phyloP scores from a whole-genome alignment of 139 green algal species.

The Ulvella scutata region DNA sequence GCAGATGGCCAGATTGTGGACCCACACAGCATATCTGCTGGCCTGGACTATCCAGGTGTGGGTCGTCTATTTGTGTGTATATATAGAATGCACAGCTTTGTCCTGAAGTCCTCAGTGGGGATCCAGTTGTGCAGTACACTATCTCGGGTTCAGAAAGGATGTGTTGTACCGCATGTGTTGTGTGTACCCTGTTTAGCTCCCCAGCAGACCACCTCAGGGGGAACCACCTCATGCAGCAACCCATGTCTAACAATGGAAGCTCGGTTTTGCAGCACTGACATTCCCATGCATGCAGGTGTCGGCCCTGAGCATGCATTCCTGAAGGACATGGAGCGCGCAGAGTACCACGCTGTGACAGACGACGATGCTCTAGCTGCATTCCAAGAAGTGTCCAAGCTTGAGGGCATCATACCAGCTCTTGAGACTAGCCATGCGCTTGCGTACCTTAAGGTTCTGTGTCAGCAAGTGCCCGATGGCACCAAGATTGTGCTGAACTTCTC shows the following conservation, averaged over 20 bases:
- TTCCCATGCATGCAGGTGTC: no score
- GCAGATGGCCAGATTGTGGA: slow-evolving; percentile 94
- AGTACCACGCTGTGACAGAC: slow-evolving; percentile 93
- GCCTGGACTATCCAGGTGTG: slow-evolving; percentile 95
- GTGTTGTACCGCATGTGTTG: no score
- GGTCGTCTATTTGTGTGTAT: no score
- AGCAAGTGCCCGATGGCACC: slow-evolving; percentile 55
- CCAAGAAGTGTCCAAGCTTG: slow-evolving; percentile 55
- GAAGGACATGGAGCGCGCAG: slow-evolving; percentile 78
- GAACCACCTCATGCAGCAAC: no score
- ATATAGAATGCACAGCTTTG: no score
- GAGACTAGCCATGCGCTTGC: slow-evolving; percentile 94
- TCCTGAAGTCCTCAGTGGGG: no score
- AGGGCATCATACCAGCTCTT: slow-evolving; percentile 97
- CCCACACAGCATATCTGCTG: slow-evolving; percentile 92
- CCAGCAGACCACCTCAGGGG: no score
- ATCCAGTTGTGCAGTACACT: no score
- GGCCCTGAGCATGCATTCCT: slow-evolving; percentile 96
- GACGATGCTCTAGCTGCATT: slow-evolving; percentile 58
- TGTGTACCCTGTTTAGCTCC: no score
- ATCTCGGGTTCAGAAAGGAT: no score
- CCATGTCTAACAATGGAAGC: no score
- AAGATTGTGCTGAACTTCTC: slow-evolving; percentile 85
- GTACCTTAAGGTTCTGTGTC: slow-evolving; percentile 69
- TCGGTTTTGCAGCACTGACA: no score